Base-by-base conservation (phyloP, 2,329 filamentous ascomycete genomes). In the Cordyceps cicadae region DNA sequence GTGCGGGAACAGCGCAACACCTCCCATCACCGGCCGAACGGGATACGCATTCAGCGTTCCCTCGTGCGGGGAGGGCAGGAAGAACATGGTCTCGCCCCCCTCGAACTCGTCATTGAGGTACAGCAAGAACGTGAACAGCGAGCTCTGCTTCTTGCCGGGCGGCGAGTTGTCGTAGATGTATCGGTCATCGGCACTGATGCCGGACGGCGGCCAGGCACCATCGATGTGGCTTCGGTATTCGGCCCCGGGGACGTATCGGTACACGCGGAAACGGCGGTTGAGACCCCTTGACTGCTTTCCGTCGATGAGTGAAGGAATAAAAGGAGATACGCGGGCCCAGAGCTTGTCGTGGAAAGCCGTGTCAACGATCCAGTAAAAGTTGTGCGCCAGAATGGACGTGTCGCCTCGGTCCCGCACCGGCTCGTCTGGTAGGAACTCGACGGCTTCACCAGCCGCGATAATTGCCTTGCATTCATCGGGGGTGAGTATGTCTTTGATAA, bases 31-130 rank as follows among this genome's bases (percentile, higher is more conserved):
- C 0, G 87, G 87, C 60, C 82, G 81, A 0, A 90, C 81, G 0
- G 85, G 84, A 65, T 89, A 88, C 0, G 87, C 87, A 65, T 89
- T 88, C 64, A 90, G 78, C 0, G 79, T 79, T 0, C 87, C 87
- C 63, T 90, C 87, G 19, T 79, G 76, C 0, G 81, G 76, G 5
- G 81, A 85, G 0, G 87, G 87, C 5, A 88, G 71, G 70, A 89
- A 89, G 67, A 87, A 89, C 0, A 85, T 88, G 0, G 87, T 89
- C 70, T 89, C 86, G 26, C 87, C 87, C 11, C 84, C 86, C 64
- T 87, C 82, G 58, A 89, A 89, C 61, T 89, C 86, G 63, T 89
- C 86, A 54, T 88, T 88, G 2, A 89, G 75, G 65, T 89, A 89
- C 2, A 89, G 78, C 17, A 89, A 70, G 67, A 89, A 88, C 0